phyloP scores from a whole-genome alignment of 805 yeast species.

The Kuraishia borneana region DNA sequence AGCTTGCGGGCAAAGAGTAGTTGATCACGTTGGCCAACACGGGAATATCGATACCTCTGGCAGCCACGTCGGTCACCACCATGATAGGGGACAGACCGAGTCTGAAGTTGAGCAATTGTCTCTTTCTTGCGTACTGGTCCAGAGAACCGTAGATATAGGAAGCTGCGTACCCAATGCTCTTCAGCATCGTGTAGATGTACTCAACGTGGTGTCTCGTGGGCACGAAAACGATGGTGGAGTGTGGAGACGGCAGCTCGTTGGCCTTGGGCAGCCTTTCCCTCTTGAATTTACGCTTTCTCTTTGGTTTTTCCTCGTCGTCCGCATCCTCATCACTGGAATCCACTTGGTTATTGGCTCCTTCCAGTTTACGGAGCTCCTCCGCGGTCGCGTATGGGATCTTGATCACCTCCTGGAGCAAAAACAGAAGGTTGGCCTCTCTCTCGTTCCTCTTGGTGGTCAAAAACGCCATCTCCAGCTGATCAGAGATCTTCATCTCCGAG shows the following conservation, averaged over 20 bases:
- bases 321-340: conserved; percentile 45
- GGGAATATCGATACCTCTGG: conserved; percentile 98
- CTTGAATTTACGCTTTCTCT: conserved; percentile 24
- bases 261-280: conserved; percentile 65
- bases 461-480: conserved; percentile 83
- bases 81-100: conserved; percentile 74
- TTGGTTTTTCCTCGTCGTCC: conserved; percentile 24
- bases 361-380: conserved; percentile 50
- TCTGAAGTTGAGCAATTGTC: conserved; percentile 77
- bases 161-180: conserved; percentile 69
- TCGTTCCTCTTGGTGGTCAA: conserved; percentile 73
- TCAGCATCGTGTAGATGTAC: conserved; percentile 61
- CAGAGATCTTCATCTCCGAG: conserved; percentile 85
- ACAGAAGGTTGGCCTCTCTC: conserved; percentile 78
- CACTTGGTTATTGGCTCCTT: conserved; percentile 31
- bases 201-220: conserved; percentile 99
- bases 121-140: conserved; percentile 90
- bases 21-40: conserved; percentile 91
- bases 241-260: conserved; percentile 70
- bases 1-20: conserved; percentile 80
- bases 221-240: conserved; percentile 86
- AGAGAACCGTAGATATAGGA: conserved; percentile 90
- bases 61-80: conserved; percentile 97
- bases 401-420: conserved; percentile 72
- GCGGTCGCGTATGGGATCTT: conserved; percentile 71